Conservation (phyloP, 345 rosid species). For the Jatropha curcas region DNA sequence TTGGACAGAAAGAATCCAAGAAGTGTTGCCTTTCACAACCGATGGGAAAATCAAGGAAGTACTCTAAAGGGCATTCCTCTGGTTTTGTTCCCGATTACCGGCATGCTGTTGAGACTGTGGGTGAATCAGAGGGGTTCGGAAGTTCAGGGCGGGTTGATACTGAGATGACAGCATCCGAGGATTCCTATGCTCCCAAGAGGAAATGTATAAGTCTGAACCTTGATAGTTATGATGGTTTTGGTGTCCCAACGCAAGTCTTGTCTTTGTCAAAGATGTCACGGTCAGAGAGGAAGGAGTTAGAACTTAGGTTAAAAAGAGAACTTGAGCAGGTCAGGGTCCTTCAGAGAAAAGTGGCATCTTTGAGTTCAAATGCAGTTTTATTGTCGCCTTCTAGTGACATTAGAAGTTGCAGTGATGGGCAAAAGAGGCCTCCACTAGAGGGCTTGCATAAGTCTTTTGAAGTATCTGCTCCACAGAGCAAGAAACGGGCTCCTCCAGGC, state of each 20-base stretch:
- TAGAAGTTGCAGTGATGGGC: conserved; percentile 68
- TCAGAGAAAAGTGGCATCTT: conserved; percentile 51
- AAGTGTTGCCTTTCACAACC: conserved; percentile 36
- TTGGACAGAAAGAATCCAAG: conserved; percentile 48
- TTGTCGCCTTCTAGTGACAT: conserved; percentile 58
- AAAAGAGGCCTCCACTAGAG: conserved; percentile 47
- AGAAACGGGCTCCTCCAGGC: conserved; percentile 48
- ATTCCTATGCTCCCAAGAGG: conserved; percentile 53
- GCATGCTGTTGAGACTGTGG: conserved; percentile 56
- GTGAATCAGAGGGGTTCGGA: conserved; percentile 74
- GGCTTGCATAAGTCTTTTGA: conserved; percentile 36
- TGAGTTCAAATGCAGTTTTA: conserved; percentile 37
- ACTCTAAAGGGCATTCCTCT: conserved; percentile 59
- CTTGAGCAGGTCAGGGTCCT: conserved; percentile 70
- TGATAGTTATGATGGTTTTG: conserved; percentile 47
- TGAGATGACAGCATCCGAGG: conserved; percentile 62
- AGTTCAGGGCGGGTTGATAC: conserved; percentile 54
- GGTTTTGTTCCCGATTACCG: conserved; percentile 62
- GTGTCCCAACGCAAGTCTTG: conserved; percentile 54
- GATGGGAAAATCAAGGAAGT: conserved; percentile 75
- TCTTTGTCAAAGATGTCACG: conserved; percentile 62
- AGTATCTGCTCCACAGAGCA: conserved; percentile 43
- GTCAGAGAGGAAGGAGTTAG: conserved; percentile 57
- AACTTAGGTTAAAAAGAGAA: conserved; percentile 57
- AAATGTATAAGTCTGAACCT: conserved; percentile 56